Evolutionary conservation across 108 stramenopile species (phyloP), one percentile per base, ranked within the genome.

Genomic region (Schizochytrium sp.): DNA sequence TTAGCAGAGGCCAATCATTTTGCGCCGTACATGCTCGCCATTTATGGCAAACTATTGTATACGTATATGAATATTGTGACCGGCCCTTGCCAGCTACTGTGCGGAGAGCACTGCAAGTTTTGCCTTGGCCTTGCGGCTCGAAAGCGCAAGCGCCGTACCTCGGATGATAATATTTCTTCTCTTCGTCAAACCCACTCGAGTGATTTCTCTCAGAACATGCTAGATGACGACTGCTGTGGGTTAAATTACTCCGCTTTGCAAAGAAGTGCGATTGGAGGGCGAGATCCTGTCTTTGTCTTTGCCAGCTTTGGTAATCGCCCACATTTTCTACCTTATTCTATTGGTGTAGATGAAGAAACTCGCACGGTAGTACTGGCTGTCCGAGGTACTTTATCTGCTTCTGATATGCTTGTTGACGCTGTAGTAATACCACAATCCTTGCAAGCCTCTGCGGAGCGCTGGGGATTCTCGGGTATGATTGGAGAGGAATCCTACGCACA

Each of bases 1-100:
- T 61, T 97, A 13, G 92, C 95, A 72, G 97, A 97, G 92, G 97
- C 96, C n/a, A 95, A 96, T 38, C 93, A 94, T 44, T 96, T 96
- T 93, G 92, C 95, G 4, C 91, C 93, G 47, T 95, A 96, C 88
- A 95, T 96, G 50, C 89, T 97, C 38, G 94, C 96, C 55, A 96
- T 96, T 13, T 97, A 97, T 91, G 96, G 96, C 45, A 97, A 96
- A 96, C 92, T 95, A 72, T 89, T 97, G 7, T 97, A 96, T 87
- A 91, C 94, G 17, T 97, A 95, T 92, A 93, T 94, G 83, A 93
- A 94, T 87, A 96, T 96, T n/a, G 72, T 96, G 38, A 94, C 94
- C 10, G 96, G 96, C 8, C 69, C 94, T 12, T 91, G 95, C 41
- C 88, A 94, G 44, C 87, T 97, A 3, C 58, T 93, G n/a, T 92